A percentile compares a stretch with the other conserved stretches of the same genome.
These are phyloP conservation scores for Eutrema japonicum DNA, from an alignment of 345 rosid species.

Conservation along the genomic window DNA sequence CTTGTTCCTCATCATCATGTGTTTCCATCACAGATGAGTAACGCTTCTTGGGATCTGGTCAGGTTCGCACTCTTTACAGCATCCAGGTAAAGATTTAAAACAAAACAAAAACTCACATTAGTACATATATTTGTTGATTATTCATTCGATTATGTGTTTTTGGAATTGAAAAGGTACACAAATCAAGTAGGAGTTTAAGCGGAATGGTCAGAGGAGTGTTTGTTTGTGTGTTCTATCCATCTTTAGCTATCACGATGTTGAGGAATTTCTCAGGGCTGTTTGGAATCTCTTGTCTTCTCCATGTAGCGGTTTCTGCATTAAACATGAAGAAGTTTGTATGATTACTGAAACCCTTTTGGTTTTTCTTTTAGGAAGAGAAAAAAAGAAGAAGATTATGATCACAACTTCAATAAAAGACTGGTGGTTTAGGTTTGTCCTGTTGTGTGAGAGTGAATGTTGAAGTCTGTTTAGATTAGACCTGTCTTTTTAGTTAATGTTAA, in stretches of 20 bases:
- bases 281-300: conserved; percentile 20
- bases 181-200: conserved; percentile 23
- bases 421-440: conserved; percentile 10
- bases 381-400: conserved; percentile 16
- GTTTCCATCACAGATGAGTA: conserved; percentile 38
- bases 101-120: neutral
- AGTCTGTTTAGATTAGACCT: neutral
- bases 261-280: conserved; percentile 10
- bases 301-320: conserved; percentile 32
- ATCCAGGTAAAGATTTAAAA: conserved; percentile 20
- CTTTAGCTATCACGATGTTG: conserved; percentile 13
- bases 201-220: conserved; percentile 17
- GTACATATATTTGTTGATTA: neutral
- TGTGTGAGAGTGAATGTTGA: conserved; percentile 17
- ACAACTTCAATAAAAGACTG: conserved; percentile 26
- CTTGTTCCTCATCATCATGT: neutral
- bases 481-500: neutral
- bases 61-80: conserved; percentile 6
- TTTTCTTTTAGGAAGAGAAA: neutral
- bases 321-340: conserved; percentile 29
- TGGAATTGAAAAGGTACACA: conserved; percentile 36
- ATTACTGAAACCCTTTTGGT: conserved; percentile 10
- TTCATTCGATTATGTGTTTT: neutral
- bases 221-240: conserved; percentile 34
- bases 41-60: conserved; percentile 25